Evolutionary conservation across 139 green algal genomes (phyloP), one percentile per base, ranked within the genome.

Genomic region (Coelastrella sp.): DNA sequence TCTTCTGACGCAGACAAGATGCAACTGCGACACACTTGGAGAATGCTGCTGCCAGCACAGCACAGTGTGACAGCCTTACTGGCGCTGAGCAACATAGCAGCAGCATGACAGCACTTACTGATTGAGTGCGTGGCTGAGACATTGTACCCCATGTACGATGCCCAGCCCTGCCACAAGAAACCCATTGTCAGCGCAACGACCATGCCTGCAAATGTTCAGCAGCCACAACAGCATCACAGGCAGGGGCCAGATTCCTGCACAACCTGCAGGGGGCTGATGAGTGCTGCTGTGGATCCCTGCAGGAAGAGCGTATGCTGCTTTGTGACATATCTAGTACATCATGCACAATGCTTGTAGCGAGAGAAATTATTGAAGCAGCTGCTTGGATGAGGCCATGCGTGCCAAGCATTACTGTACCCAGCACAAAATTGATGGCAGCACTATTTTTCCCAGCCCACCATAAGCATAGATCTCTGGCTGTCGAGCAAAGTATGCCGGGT

Each of bases 121-220:
- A 88, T 88, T 49, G 83, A 88, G 66, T 88, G 83, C 17, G 83
- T 88, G 9, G 81, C 81, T 4, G 81, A 87, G 7, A 87, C 81
- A 66, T 87, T 87, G 81, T 57, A 87, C n/a, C 81, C 81, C 24
- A 76, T 73, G 59, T 76, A 76, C 15, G 22, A 59, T 10, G 81
- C 81, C 81, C 81, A 87, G 7, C 58, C 81, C 60, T 87, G 81
- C 81, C 81, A 87, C 22, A 87, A 7, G 81, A 87, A 87, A 1
- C 60, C 81, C 6, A 73, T n/a, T 35, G 61, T 35, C 24, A 87
- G 81, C 7, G 81, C 81, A 24, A 59, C 15, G 11, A 87, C 81
- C 79, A 80, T 85, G 22, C 79, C 80, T 49, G 79, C 57, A 85
- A 24, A 19, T 10, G 17, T 25, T 8, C 22, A 76, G 15, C 22